phyloP scores from a whole-genome alignment of 805 yeast genomes.

The Sungouiella thailandica region DNA sequence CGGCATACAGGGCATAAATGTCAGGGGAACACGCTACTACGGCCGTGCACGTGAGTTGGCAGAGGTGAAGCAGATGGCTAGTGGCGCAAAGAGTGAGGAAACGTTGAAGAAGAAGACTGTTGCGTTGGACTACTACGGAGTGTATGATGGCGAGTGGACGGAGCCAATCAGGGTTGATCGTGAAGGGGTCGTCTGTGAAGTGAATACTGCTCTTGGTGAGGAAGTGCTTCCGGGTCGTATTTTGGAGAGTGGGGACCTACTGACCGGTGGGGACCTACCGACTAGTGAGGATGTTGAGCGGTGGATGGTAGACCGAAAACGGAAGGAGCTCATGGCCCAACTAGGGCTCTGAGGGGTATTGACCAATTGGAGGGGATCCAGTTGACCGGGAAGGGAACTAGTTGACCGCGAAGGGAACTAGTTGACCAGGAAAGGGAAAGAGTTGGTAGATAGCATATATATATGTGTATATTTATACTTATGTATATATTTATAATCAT shows the following conservation, averaged over 20 bases:
- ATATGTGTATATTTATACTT: too few relatives aligned
- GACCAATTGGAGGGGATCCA: too few relatives aligned
- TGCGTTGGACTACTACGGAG: slow-evolving; percentile 40
- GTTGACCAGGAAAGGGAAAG: too few relatives aligned
- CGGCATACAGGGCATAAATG: slow-evolving; percentile 16
- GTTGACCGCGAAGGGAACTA: too few relatives aligned
- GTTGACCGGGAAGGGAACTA: too few relatives aligned
- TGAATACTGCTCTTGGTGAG: slow-evolving; percentile 11
- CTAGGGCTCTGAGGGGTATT: slow-evolving; percentile 10
- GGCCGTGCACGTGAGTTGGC: slow-evolving; percentile 82
- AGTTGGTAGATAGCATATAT: too few relatives aligned
- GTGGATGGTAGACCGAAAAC: slow-evolving; percentile 43
- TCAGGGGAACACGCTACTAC: slow-evolving; percentile 64
- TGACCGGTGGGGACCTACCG: slow-evolving; percentile 18
- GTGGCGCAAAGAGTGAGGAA: too few relatives aligned
- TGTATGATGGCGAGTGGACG: slow-evolving; percentile 22
- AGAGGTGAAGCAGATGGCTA: slow-evolving; percentile 44
- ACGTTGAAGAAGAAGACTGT: slow-evolving; percentile 12
- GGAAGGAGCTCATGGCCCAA: slow-evolving; percentile 37
- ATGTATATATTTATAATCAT: too few relatives aligned
- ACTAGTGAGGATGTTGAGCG: slow-evolving; percentile 36
- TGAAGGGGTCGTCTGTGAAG: slow-evolving; percentile 7
- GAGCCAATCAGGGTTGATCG: slow-evolving; percentile 2
- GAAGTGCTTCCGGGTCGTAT: slow-evolving; percentile 1
- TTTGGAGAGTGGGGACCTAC: background rate